Conservation (phyloP, 202 grass and related monocot genomes). For the Panicum hallii region DNA sequence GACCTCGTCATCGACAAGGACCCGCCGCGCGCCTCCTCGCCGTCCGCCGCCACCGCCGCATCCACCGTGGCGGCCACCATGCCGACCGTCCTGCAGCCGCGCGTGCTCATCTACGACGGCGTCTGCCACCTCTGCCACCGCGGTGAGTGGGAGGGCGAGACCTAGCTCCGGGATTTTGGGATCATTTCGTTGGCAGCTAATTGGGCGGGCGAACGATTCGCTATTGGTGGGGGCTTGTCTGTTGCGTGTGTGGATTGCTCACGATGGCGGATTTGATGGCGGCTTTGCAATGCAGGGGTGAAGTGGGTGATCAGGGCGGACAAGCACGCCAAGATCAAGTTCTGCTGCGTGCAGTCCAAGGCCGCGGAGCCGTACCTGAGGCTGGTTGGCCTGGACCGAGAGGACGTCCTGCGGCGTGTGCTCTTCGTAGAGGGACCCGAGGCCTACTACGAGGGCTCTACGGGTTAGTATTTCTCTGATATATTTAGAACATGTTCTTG, state of each 20-base stretch:
- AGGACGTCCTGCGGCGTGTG: conserved; percentile 74
- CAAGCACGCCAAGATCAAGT: conserved; percentile 89
- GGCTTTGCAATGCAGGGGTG: conserved; percentile 61
- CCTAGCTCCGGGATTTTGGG: not conserved
- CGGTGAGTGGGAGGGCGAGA: conserved; percentile 47
- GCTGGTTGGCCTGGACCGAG: conserved; percentile 72
- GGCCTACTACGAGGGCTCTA: conserved; percentile 88
- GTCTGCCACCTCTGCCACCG: conserved; percentile 97
- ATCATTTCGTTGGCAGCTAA: conserved; percentile 8
- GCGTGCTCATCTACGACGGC: conserved; percentile 95
- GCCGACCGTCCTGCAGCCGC: conserved; percentile 79
- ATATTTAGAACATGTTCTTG: not conserved
- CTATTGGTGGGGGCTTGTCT: not conserved
- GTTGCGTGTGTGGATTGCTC: not conserved
- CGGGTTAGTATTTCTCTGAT: conserved; percentile 51
- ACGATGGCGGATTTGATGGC: not conserved
- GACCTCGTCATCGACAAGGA: conserved; percentile 53
- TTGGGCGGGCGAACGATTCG: conserved; percentile 19
- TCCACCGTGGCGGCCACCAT: conserved; percentile 43
- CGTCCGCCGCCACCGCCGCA: conserved; percentile 6
- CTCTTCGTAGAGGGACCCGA: conserved; percentile 85
- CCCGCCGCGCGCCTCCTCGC: conserved; percentile 26
- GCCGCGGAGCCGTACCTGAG: conserved; percentile 83
- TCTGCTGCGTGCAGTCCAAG: conserved; percentile 93
- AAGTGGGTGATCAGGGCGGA: conserved; percentile 84